Base-by-base conservation (phyloP, 78 protist genomes). In the Dictyostelium citrinum region DNA sequence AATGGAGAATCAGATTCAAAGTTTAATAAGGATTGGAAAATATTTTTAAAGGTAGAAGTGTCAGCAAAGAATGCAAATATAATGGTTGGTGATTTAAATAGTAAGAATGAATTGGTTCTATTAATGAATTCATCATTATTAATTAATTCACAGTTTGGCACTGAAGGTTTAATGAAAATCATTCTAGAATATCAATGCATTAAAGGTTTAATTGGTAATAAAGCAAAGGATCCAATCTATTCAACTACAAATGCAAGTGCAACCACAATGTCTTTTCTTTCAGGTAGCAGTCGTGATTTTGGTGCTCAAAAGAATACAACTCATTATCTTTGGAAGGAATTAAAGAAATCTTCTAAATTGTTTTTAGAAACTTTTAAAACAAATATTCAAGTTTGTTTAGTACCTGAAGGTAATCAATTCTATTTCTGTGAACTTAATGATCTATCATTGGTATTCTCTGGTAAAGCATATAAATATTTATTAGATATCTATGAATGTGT, bases 391-490 rank as follows among this genome's bases (percentile, higher is more conserved):
- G 33, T 88, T 61, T 58, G 86, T 29, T 11, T 88, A 22, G 84
- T 88, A 11, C 80, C 84, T 2, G 93, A 88, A n/a, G 93, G 93
- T 11, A 88, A 88, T 12, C 93, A 88, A 88, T 88, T 88, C 71
- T 78, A 67, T 64, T 88, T 88, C 55, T 67, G 70, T 49, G 93
- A 88, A 33, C 49, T 88, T 2, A 79, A 88, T 43, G 81, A 88
- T 22, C 75, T 88, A 17, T 33, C 77, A 31, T 17, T 88, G 11
- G 77, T 76, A 11, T 88, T 88, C 35, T 88, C 93, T 29, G 93
- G 85, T 46, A 81, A 82, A n/a, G 22, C 85, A 2, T 88, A 88
- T 46, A 60, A 77, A 31, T 88, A 67, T 68, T 39, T 88, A n/a
- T 49, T 88, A 31, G 85, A 78, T 68, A 24, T 88, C 20, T 88